These are phyloP conservation scores for Tephrocybe sp. DNA, from an alignment of 768 basidiomycete species.

Conservation along the genomic window DNA sequence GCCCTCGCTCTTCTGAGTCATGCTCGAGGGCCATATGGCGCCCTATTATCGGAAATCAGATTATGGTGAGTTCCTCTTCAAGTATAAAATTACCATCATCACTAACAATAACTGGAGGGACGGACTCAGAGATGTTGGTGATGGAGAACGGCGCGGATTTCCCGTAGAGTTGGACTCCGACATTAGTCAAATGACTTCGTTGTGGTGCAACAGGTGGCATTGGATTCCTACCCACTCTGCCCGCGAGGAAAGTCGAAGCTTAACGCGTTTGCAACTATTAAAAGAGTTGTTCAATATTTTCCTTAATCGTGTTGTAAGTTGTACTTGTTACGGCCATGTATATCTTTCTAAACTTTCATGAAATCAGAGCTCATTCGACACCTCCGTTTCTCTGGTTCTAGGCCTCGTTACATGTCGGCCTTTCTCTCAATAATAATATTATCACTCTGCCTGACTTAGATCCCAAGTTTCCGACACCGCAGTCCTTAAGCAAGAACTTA, in stretches of 20 bases:
- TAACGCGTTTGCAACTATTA: slow-evolving; percentile 23
- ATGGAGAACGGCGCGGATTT: slow-evolving; percentile 1
- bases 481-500: slow-evolving; percentile 19
- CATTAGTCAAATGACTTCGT: background rate
- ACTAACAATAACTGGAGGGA: background rate
- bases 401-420: slow-evolving; percentile 27
- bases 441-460: background rate
- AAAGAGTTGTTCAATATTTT: slow-evolving; percentile 29
- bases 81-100: background rate
- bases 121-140: slow-evolving; percentile 2
- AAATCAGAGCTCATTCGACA: slow-evolving; percentile 28
- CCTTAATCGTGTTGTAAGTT: slow-evolving; percentile 25
- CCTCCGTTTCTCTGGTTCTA: slow-evolving; percentile 23
- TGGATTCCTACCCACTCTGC: background rate
- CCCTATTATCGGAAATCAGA: slow-evolving; percentile 14
- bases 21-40: slow-evolving; percentile 1
- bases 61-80: slow-evolving; percentile 18
- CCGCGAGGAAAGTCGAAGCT: slow-evolving; percentile 18
- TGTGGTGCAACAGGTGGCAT: slow-evolving; percentile 2
- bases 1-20: slow-evolving; percentile 20
- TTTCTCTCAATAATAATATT: background rate
- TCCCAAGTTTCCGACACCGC: slow-evolving; percentile 23
- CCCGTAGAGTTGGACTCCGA: background rate
- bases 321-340: too few species aligned
- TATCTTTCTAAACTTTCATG: background rate